Base-by-base conservation (phyloP, 202 grass and related monocot genomes). In the Carex arenaria region DNA sequence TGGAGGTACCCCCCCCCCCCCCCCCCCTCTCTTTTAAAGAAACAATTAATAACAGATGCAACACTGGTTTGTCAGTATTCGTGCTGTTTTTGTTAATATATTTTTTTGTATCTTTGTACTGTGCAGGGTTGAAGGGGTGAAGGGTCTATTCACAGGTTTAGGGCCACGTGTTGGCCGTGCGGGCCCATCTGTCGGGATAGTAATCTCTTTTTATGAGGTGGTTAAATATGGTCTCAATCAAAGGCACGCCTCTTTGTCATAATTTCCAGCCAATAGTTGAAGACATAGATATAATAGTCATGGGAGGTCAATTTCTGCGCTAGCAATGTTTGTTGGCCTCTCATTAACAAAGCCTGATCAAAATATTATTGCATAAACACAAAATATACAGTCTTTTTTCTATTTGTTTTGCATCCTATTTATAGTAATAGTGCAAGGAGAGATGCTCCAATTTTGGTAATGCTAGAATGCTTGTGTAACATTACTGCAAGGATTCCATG, bases 141-240 rank as follows among this genome's bases (percentile, higher is more conserved):
- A 90, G 83, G 89, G 89, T 65, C 84, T 98, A 60, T 98, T 98
- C 72, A 92, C 90, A 3, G 95, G 95, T 72, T 86, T 93, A 17
- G 90, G 90, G 9, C 95, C 95, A 2, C 90, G 95, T 53, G 92
- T 98, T 53, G 95, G 86, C 17, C 95, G 95, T 68, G 92, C 95
- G 40, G 95, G 95, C 9, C 95, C 95, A 84, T 98, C 95, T 30
- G 95, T 98, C 71, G 95, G 95, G 30, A 98, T 98, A 60, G 92
- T 98, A 17, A 65, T 98, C 65, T 98, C 95, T 31, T 98, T 94
- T 60, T 98, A 98, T 3, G 95, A 98, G 87, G 92, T 95, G 2
- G 88, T 98, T 30, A 98, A 98, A 74, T 86, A 90, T 78, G 88
- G 84, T 82, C 79, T 98, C n/a, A 88, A 93, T 89, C 85, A 93